Conservation (phyloP, 306 rosid species). For the Acacia melanoxylon region DNA sequence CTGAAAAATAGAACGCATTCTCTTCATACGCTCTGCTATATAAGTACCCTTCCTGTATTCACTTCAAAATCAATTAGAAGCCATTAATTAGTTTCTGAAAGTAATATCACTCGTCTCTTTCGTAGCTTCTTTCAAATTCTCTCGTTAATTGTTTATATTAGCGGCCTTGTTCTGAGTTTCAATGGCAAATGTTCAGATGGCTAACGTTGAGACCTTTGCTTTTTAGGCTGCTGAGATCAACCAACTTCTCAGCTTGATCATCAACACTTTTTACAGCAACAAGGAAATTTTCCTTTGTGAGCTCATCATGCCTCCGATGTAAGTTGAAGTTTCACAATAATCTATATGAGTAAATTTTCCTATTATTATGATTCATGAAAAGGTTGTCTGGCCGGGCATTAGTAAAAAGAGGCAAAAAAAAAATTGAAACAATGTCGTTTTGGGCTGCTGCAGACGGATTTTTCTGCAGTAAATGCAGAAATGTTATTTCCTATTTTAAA, state of each 20-base stretch:
- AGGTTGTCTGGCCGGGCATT: too few species aligned
- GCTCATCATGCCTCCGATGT: conserved; percentile 8
- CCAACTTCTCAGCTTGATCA: conserved; percentile 64
- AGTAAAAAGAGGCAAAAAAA: too few species aligned
- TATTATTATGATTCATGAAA: too few species aligned
- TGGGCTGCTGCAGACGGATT: too few species aligned
- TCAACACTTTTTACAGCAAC: conserved; percentile 61
- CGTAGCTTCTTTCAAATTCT: not conserved
- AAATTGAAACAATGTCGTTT: too few species aligned
- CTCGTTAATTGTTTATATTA: not conserved
- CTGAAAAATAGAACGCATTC: not conserved
- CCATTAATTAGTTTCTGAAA: not conserved
- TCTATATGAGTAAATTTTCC: too few species aligned
- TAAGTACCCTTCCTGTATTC: not conserved
- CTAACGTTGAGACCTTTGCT: conserved; percentile 55
- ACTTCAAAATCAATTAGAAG: not conserved
- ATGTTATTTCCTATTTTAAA: too few species aligned
- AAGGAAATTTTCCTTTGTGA: conserved; percentile 69
- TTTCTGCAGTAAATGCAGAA: too few species aligned
- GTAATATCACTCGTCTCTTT: not conserved
- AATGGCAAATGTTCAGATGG: conserved; percentile 60
- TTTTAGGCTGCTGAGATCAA: conserved; percentile 66
- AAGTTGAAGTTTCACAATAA: too few species aligned
- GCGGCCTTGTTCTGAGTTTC: not conserved
- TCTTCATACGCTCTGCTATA: not conserved